Evolutionary conservation across 1,284 basidiomycete genomes (phyloP).

Genomic region (Heterobasidion parviporum): DNA sequence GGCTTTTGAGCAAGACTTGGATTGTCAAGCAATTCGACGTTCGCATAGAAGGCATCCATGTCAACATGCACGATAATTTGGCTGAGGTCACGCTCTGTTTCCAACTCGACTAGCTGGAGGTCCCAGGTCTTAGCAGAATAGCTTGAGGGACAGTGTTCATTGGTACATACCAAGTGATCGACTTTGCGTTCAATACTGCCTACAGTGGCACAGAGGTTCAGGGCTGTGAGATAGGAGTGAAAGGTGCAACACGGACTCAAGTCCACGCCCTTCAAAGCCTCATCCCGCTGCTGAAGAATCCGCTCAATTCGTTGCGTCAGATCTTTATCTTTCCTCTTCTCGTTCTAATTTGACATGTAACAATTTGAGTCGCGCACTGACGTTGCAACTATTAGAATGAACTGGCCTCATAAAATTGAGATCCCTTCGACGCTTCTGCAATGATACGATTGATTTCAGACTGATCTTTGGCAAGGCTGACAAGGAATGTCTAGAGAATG

Average conservation of each 20-base stretch:
- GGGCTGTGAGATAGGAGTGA: background rate
- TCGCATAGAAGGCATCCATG: conserved; percentile 75
- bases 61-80: conserved; percentile 86
- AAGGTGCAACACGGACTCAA: conserved; percentile 37
- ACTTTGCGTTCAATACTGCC: conserved; percentile 44
- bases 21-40: conserved; percentile 73
- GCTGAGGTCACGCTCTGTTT: conserved; percentile 70
- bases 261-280: conserved; percentile 47
- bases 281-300: conserved; percentile 60
- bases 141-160: too few species aligned
- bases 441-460: conserved; percentile 74
- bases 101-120: conserved; percentile 64
- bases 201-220: conserved; percentile 14
- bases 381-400: background rate
- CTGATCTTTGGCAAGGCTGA: conserved; percentile 68
- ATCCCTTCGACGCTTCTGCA: conserved; percentile 75
- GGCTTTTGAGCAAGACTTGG: conserved; percentile 77
- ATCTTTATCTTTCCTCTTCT: conserved; percentile 78
- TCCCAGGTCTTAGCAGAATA: too few species aligned
- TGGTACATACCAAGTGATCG: conserved; percentile 39
- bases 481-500: background rate
- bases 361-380: background rate
- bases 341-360: conserved; percentile 45
- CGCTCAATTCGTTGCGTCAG: conserved; percentile 63
- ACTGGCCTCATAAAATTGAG: conserved; percentile 73